Evolutionary conservation across 306 rosid genomes (phyloP), one percentile per base, ranked within the genome.

Genomic region (Myrica gale): DNA sequence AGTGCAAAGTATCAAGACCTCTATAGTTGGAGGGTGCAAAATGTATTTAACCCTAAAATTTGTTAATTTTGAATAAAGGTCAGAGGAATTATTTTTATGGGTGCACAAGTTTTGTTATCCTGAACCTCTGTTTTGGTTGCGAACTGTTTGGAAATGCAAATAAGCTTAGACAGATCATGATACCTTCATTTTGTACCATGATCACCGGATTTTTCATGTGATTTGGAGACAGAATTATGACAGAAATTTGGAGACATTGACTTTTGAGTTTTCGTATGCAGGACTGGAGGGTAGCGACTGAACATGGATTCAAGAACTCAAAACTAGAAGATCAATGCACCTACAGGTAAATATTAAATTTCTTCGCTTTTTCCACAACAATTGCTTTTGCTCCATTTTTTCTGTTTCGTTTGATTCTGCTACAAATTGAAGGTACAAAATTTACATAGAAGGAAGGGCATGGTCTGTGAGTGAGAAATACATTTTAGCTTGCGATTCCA

Each of bases 391-490:
- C 48, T 7, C 9, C 48, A 7, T 45, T 9, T 45, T 57, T 21
- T 53, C 19, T 54, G 7, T 5, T 67, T 13, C 71, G 9, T 61
- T 9, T 26, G 39, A 76, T 37, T 62, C 21, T 80, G 13, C 43
- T 56, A 39, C 72, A 47, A 47, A 75, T 17, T 54, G 48, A 72
- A 87, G 90, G 80, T 87, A 87, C 73, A 87, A 87, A 71, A 85
- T 87, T n/a, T 87, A 84, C 77, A 78, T 74, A 45, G 90, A 87
- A 69, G 90, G 90, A 10, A 67, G 46, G 0, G 19, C 90, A 21
- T 87, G 90, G 90, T 87, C 88, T 0, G 88, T 87, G 51, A 87
- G 90, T 78, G 80, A 84, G 39, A 87, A 87, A 47, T 87, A 87
- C 82, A 84, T 84, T 72, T 67, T 82, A 41, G 84, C 87, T 72